Conservation (phyloP, 129 eudicot genomes). For the Artemisia tridentata region DNA sequence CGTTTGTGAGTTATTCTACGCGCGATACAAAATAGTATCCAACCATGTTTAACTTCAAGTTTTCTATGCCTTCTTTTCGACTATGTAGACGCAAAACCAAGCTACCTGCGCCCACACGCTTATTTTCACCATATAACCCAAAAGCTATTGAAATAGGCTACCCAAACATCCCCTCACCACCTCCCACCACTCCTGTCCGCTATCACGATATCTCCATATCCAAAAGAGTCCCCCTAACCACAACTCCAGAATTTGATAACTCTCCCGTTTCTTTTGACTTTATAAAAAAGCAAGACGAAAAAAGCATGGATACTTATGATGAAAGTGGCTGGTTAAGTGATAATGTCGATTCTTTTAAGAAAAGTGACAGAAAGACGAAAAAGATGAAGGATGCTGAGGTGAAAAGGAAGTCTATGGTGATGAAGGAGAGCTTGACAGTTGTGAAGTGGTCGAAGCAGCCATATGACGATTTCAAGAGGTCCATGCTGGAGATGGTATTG, state of each 20-base stretch:
- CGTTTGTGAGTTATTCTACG: not conserved
- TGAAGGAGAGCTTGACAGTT: constrained; percentile 54
- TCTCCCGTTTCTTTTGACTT: constrained; percentile 17
- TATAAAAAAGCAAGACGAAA: not conserved
- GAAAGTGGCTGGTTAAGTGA: constrained; percentile 31
- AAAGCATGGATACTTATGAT: constrained; percentile 12
- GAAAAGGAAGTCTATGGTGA: constrained; percentile 38
- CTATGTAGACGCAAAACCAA: constrained; percentile 39
- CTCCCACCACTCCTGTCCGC: constrained; percentile 47
- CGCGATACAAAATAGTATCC: not conserved
- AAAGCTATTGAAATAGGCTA: constrained; percentile 44
- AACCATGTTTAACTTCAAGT: constrained; percentile 31
- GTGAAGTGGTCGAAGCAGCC: constrained; percentile 68
- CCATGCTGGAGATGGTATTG: constrained; percentile 77
- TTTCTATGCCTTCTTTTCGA: constrained; percentile 42
- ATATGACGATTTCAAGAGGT: constrained; percentile 66
- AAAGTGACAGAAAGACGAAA: not conserved
- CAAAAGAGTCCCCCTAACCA: constrained; percentile 20
- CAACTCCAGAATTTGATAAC: constrained; percentile 14
- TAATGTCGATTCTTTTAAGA: constrained; percentile 24
- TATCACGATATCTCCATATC: constrained; percentile 12
- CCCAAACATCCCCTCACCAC: constrained; percentile 49
- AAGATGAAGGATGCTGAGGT: constrained; percentile 28
- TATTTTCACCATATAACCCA: constrained; percentile 52
- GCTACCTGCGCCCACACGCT: constrained; percentile 12